Conservation (phyloP, 768 basidiomycete genomes). For the Termitomyces sp. region DNA sequence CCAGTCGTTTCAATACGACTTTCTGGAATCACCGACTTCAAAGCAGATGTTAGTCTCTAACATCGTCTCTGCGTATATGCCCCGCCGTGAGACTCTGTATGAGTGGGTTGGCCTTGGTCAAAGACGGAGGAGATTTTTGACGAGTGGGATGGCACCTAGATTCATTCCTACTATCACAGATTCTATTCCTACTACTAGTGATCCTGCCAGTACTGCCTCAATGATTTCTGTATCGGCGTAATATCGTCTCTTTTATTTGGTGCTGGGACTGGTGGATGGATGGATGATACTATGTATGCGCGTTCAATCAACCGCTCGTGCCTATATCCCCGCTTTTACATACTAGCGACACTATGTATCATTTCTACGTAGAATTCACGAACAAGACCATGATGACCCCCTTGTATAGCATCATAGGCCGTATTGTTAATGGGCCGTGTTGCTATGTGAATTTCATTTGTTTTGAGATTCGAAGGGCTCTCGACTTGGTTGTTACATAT, state of each 20-base stretch:
- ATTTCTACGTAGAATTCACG: background rate
- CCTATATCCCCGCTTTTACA: background rate
- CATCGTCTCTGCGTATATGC: conserved; percentile 5
- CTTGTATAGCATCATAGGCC: background rate
- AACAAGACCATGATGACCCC: background rate
- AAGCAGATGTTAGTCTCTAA: background rate
- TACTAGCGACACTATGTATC: too few species aligned
- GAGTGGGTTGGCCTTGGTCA: conserved; percentile 17
- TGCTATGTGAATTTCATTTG: too few species aligned
- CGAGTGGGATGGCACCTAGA: background rate
- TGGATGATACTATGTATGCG: background rate
- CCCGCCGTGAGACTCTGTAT: conserved; percentile 13
- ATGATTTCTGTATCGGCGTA: too few species aligned
- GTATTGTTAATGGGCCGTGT: too few species aligned
- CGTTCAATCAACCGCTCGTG: background rate
- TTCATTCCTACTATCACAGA: background rate
- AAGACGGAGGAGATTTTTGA: background rate
- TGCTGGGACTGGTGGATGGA: background rate
- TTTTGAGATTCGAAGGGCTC: too few species aligned
- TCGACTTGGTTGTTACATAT: too few species aligned
- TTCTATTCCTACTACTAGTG: background rate
- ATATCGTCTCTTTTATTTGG: background rate
- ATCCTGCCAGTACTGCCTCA: background rate
- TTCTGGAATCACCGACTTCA: background rate
- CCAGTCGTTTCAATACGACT: conserved; percentile 6